Conservation (phyloP, 2,329 filamentous ascomycete species). For the Calonectria ilicicola region DNA sequence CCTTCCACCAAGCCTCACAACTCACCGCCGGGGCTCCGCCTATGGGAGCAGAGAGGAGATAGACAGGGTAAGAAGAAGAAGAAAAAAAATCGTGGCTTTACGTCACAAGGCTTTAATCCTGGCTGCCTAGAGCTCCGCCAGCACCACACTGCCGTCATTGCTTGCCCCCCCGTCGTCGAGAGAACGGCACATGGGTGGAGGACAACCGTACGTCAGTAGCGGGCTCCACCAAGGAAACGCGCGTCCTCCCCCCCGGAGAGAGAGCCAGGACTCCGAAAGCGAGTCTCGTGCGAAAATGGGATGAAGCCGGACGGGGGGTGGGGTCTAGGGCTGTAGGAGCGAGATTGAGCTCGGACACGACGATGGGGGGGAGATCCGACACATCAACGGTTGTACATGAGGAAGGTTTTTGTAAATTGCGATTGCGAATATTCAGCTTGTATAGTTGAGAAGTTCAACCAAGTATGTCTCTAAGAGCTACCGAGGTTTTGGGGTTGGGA, state of each 20-base stretch:
- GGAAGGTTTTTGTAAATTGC: neutral
- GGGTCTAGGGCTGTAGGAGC: neutral
- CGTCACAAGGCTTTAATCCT: slow-evolving; percentile 12
- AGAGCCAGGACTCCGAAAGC: neutral
- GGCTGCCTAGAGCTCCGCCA: neutral
- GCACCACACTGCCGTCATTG: neutral
- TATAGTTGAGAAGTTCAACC: no score
- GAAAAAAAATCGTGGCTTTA: slow-evolving; percentile 5
- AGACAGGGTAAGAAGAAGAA: neutral
- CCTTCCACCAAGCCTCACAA: slow-evolving; percentile 6
- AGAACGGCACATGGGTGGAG: slow-evolving; percentile 3
- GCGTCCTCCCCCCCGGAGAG: slow-evolving; percentile 31
- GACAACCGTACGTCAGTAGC: slow-evolving; percentile 15
- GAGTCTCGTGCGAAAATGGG: neutral
- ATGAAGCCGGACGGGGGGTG: neutral
- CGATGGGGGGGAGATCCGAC: neutral
- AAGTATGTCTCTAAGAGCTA: no score
- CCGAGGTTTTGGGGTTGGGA: neutral
- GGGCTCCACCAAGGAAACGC: slow-evolving; percentile 34
- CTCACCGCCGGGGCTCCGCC: slow-evolving; percentile 2
- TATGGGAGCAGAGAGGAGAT: neutral
- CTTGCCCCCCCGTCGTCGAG: neutral
- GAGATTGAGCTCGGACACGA: slow-evolving; percentile 1
- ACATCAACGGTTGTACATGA: neutral
- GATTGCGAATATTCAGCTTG: no score